These are phyloP conservation scores for Toxoplasma gondii DNA, from an alignment of 169 alveolate species.

Conservation along the genomic window DNA sequence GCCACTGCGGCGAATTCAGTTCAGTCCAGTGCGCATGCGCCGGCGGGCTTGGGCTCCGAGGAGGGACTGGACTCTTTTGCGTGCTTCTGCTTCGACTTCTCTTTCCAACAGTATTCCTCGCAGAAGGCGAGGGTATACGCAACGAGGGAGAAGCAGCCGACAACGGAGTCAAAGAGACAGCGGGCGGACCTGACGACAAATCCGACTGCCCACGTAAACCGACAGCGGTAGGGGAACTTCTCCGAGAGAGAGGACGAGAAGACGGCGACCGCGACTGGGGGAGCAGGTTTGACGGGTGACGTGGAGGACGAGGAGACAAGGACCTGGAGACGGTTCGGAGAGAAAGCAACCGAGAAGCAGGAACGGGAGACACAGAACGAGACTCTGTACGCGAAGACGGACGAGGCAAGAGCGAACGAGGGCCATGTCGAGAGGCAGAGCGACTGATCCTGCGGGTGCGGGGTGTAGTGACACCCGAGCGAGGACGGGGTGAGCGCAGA, in stretches of 20 bases:
- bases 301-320: background rate
- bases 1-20: constrained; percentile 5
- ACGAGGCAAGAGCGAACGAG: too few species aligned
- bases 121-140: too few species aligned
- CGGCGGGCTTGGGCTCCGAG: background rate
- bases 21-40: background rate
- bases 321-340: background rate
- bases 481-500: too few species aligned
- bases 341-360: too few species aligned
- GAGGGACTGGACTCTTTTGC: background rate
- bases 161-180: background rate
- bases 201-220: background rate
- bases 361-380: too few species aligned
- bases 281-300: background rate
- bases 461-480: too few species aligned
- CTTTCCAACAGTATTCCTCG: background rate
- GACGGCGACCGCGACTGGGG: background rate
- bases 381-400: too few species aligned
- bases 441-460: too few species aligned
- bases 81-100: background rate
- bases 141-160: background rate
- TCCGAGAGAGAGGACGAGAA: background rate
- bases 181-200: background rate
- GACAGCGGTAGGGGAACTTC: background rate
- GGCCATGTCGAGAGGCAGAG: too few species aligned